Evolutionary conservation across 179 eudicot species (phyloP).

Genomic region (Carnegiea gigantea): DNA sequence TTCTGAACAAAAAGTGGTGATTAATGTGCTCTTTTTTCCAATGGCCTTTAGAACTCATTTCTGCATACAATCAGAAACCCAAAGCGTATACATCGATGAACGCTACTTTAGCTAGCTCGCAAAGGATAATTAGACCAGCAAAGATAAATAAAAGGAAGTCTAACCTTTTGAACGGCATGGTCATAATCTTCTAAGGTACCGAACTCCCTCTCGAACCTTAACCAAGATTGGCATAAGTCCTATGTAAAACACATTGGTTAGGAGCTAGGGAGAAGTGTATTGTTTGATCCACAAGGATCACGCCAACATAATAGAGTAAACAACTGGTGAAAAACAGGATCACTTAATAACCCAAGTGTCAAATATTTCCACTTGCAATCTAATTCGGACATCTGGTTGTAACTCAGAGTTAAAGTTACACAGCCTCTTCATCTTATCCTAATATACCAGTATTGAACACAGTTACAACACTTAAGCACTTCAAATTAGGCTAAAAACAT

Average conservation of each 20-base stretch:
- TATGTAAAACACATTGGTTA: slow-evolving; percentile 36
- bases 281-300: background rate
- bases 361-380: background rate
- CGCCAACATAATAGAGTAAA: background rate
- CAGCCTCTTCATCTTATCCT: background rate
- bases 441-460: background rate
- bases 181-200: slow-evolving; percentile 84
- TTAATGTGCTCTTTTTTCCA: background rate
- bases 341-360: background rate
- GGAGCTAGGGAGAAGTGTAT: background rate
- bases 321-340: background rate
- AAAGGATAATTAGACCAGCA: background rate
- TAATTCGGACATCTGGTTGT: background rate
- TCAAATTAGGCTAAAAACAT: background rate
- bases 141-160: slow-evolving; percentile 3
- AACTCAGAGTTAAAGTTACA: background rate
- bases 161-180: slow-evolving; percentile 73
- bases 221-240: slow-evolving; percentile 94
- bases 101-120: background rate
- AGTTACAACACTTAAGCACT: background rate
- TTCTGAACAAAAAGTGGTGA: no score
- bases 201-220: slow-evolving; percentile 85
- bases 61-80: background rate
- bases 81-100: background rate
- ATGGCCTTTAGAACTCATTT: background rate